Conservation (phyloP, 306 rosid genomes). For the Quercus berberidifolia region DNA sequence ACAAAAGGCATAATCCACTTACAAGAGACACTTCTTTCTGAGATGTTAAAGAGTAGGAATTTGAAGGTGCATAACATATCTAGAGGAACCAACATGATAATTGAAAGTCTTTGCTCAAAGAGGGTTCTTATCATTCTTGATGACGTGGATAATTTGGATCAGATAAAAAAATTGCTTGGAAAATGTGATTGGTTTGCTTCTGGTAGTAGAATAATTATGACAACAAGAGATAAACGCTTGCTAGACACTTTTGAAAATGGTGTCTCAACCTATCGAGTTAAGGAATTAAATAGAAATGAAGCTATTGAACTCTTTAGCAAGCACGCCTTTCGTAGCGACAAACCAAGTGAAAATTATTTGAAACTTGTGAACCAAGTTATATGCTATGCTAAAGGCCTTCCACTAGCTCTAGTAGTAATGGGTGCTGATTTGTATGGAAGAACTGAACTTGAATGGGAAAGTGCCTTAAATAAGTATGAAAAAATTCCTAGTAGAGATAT, state of each 20-base stretch:
- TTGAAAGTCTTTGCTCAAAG: neutral
- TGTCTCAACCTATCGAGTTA: neutral
- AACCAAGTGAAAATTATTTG: neutral
- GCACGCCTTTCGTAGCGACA: neutral
- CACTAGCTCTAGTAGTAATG: neutral
- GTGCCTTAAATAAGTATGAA: no score
- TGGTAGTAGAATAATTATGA: neutral
- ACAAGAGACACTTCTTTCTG: neutral
- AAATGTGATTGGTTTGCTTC: neutral
- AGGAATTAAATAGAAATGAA: neutral
- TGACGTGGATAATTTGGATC: neutral
- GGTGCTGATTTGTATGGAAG: neutral
- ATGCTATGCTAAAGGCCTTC: no score
- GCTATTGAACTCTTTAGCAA: neutral
- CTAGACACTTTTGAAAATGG: neutral
- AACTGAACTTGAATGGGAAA: neutral
- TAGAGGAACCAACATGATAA: neutral
- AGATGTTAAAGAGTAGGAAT: no score
- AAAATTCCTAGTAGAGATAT: no score
- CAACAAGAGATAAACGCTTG: constrained; percentile 1
- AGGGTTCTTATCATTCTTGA: constrained; percentile 11
- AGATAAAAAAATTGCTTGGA: neutral
- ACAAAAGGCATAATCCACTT: neutral
- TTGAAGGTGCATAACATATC: neutral
- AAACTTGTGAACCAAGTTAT: no score